Evolutionary conservation across 257 asterid species (phyloP), one percentile per base, ranked within the genome.

Genomic region (Salvia miltiorrhiza): DNA sequence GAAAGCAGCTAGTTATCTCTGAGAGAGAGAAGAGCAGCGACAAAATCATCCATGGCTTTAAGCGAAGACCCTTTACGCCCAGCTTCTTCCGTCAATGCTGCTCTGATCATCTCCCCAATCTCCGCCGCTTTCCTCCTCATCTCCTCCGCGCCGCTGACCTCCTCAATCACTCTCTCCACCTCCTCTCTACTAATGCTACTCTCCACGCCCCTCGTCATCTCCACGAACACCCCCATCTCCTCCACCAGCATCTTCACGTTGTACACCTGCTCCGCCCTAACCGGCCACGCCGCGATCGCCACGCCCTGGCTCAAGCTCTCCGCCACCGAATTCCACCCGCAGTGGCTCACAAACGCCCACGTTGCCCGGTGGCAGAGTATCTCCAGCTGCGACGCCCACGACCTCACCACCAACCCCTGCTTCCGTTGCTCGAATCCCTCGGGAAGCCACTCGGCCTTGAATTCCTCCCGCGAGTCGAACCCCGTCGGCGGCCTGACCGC

Each of bases 271-370:
- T 93, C 99, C 16, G 76, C 98, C 49, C 96, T 97, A 79, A 90
- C 44, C 14, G 99, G 96, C 99, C 97, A 93, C 69, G 96, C 95
- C 8, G 90, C 88, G 0, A 90, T 77, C 43, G 96, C 90, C 74
- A 93, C 93, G 1, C 99, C 99, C 63, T 87, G 96, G 76, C 97
- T 90, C 76, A 93, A 67, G 56, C 95, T 84, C 78, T 93, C 99
- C 92, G 82, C 47, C 40, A 58, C 67, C n/a, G 99, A 90, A 63
- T 93, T 93, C 99, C 99, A 93, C 0, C 99, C 99, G 43, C 96
- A 93, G 67, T 93, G 99, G 14, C 90, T 93, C 70, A 93, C 28
- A 41, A 93, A 93, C 8, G 91, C 98, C 0, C 80, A 90, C 0
- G 84, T 82, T 5, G 98, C 80, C 44, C 28, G 55, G 32, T 93